These are phyloP conservation scores for Galeopsis tetrahit DNA, from an alignment of 257 asterid species.

Conservation along the genomic window DNA sequence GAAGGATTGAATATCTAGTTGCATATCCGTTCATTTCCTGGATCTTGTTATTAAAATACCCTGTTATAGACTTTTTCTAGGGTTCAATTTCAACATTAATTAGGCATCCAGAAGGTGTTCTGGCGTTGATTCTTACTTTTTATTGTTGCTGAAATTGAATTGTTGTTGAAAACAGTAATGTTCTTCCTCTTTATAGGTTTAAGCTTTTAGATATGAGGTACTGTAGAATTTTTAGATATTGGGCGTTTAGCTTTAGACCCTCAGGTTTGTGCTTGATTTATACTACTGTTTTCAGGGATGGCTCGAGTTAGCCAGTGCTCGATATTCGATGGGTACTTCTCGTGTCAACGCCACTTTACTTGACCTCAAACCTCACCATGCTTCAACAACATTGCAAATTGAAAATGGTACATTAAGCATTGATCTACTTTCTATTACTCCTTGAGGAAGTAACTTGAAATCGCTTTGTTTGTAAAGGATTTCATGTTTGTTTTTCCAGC, in stretches of 20 bases:
- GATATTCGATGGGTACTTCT: slow-evolving; percentile 86
- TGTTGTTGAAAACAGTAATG: background rate
- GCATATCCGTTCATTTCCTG: background rate
- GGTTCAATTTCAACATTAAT: slow-evolving; percentile 20
- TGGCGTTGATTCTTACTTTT: background rate
- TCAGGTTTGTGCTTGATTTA: slow-evolving; percentile 17
- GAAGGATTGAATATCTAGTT: slow-evolving; percentile 4
- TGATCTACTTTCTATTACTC: background rate
- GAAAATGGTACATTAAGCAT: slow-evolving; percentile 47
- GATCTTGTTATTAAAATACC: slow-evolving; percentile 21
- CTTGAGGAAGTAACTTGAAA: background rate
- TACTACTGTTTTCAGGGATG: slow-evolving; percentile 61
- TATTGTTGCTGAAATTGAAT: background rate
- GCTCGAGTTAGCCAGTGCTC: slow-evolving; percentile 90
- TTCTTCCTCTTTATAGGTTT: background rate
- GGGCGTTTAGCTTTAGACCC: slow-evolving; percentile 8
- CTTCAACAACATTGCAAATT: slow-evolving; percentile 72
- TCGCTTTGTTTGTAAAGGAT: background rate
- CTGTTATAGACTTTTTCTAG: slow-evolving; percentile 2
- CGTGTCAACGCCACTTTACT: slow-evolving; percentile 73
- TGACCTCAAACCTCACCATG: slow-evolving; percentile 77
- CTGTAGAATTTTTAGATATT: background rate
- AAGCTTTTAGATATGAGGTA: slow-evolving; percentile 6
- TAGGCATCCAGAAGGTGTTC: background rate
- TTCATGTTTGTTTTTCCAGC: slow-evolving; percentile 41